Conservation (phyloP, 1,284 basidiomycete genomes). For the Pseudomicrostroma phylloplanum region DNA sequence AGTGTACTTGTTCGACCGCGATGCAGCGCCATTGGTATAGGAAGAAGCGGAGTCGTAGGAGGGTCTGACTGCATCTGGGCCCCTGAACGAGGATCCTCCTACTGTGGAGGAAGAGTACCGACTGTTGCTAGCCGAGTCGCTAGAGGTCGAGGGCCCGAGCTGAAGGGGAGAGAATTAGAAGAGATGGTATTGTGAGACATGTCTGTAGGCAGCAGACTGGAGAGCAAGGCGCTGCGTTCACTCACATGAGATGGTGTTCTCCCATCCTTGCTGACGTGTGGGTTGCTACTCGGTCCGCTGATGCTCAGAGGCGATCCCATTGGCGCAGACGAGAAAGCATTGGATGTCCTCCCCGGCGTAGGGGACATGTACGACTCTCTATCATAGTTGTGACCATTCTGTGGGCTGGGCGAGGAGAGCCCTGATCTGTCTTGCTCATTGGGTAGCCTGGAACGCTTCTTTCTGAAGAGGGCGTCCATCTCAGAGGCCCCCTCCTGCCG, state of each 20-base stretch:
- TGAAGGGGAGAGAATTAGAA: background rate
- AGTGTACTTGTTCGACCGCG: background rate
- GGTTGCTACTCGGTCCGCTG: conserved; percentile 11
- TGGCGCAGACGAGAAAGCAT: background rate
- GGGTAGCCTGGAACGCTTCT: conserved; percentile 7
- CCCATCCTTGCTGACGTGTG: conserved; percentile 7
- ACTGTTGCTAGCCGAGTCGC: background rate
- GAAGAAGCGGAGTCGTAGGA: background rate
- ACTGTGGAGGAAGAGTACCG: background rate
- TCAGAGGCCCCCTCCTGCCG: too few species aligned
- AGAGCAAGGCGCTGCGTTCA: background rate
- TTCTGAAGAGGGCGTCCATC: conserved; percentile 14
- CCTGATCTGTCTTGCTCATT: background rate
- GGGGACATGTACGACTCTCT: conserved; percentile 1
- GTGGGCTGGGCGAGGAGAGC: background rate
- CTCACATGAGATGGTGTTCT: background rate
- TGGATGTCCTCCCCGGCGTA: background rate
- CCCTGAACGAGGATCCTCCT: too few species aligned
- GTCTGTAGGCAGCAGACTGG: too few species aligned
- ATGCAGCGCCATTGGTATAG: background rate
- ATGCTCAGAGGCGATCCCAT: conserved; percentile 10
- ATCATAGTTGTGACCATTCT: background rate
- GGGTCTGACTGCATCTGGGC: background rate
- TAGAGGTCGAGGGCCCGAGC: background rate
- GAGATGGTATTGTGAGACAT: too few species aligned